Conservation (phyloP, 352 stramenopile species). For the Elongisporangium senticosum region DNA sequence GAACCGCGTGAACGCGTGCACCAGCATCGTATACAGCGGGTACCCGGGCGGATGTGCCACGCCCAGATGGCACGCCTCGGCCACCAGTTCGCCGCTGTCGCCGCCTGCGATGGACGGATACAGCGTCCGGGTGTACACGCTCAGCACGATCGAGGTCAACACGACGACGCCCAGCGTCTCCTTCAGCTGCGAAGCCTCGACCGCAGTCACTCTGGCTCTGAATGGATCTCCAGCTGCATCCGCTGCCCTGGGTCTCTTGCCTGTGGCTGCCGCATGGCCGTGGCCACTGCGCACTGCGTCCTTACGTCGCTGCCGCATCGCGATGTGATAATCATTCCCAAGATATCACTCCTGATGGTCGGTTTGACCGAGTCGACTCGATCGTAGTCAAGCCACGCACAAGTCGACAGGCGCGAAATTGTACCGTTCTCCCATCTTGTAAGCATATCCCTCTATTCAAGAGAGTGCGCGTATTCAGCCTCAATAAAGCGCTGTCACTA, state of each 20-base stretch:
- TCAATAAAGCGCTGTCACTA: background rate
- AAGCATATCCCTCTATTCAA: background rate
- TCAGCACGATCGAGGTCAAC: slow-evolving; percentile 21
- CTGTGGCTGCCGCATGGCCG: background rate
- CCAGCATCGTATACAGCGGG: slow-evolving; percentile 90
- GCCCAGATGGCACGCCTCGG: slow-evolving; percentile 91
- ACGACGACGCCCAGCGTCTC: slow-evolving; percentile 1
- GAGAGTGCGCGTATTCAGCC: background rate
- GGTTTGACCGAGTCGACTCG: background rate
- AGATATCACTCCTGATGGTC: background rate
- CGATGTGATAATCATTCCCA: background rate
- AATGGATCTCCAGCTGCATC: background rate
- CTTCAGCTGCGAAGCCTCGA: background rate
- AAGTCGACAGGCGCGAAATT: background rate
- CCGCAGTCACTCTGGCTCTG: background rate
- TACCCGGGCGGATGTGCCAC: slow-evolving; percentile 93
- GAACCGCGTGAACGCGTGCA: slow-evolving; percentile 53
- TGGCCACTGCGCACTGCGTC: background rate
- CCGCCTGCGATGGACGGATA: slow-evolving; percentile 86
- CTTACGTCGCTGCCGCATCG: background rate
- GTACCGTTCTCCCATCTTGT: background rate
- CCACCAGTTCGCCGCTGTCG: slow-evolving; percentile 90
- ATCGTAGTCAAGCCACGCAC: too few species aligned
- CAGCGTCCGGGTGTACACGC: slow-evolving; percentile 72
- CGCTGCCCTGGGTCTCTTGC: background rate